Conservation (phyloP, 176 grass and related monocot genomes). For the Tillandsia fasciculata region DNA sequence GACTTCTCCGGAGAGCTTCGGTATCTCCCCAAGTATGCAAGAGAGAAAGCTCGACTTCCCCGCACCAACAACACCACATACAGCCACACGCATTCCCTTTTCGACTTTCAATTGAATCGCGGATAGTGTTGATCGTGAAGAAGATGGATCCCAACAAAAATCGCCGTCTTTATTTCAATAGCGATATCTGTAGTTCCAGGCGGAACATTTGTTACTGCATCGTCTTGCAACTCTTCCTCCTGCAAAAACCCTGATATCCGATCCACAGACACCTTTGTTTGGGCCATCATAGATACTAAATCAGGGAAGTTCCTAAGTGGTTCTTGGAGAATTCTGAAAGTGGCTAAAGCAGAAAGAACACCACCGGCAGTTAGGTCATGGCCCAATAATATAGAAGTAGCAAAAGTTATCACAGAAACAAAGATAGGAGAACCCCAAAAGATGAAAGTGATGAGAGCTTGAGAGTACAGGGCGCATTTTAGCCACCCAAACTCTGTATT, state of each 20-base stretch:
- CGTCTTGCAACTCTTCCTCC: conserved; percentile 75
- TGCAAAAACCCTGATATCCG: conserved; percentile 62
- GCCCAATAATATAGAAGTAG: conserved; percentile 82
- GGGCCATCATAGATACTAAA: conserved; percentile 93
- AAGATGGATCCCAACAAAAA: conserved; percentile 67
- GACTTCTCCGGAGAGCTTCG: conserved; percentile 82
- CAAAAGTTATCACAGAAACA: conserved; percentile 78
- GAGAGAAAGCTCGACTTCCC: conserved; percentile 95
- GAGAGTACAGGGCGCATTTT: conserved; percentile 65
- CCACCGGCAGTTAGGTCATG: conserved; percentile 80
- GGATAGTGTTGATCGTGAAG: conserved; percentile 47
- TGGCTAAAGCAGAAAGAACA: conserved; percentile 91
- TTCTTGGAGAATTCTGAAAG: conserved; percentile 98
- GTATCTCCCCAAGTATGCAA: conserved; percentile 91
- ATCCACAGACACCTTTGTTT: conserved; percentile 90
- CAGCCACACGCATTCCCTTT: conserved; percentile 88
- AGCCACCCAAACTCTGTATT: conserved; percentile 86
- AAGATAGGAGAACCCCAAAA: conserved; percentile 99
- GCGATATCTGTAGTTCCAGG: conserved; percentile 47
- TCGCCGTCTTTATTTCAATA: conserved; percentile 64
- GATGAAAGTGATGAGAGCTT: conserved; percentile 87
- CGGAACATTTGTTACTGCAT: conserved; percentile 61
- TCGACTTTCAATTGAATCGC: conserved; percentile 53
- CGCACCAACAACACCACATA: conserved; percentile 89
- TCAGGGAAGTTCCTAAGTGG: conserved; percentile 94